Conservation (phyloP, 768 basidiomycete genomes). For the Mycena amicta region DNA sequence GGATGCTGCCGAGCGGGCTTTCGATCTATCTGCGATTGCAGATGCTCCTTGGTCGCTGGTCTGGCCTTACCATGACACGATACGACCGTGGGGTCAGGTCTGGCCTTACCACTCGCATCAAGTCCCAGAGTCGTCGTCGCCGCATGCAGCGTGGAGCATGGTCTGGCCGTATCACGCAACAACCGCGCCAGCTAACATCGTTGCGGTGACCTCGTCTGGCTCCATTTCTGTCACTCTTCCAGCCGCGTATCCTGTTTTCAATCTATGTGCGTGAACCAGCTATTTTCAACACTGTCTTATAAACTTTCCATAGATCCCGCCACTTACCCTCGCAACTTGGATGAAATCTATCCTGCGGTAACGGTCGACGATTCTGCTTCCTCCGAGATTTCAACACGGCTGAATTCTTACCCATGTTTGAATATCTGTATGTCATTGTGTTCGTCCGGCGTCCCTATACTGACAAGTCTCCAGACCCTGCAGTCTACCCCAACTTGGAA, state of each 20-base stretch:
- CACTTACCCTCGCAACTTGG: constrained; percentile 40
- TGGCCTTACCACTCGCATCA: constrained; percentile 33
- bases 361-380: not conserved
- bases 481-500: constrained; percentile 36
- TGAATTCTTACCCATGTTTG: constrained; percentile 23
- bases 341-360: constrained; percentile 35
- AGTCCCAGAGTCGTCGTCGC: not conserved
- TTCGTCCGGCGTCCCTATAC: not conserved
- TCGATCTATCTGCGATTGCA: constrained; percentile 27
- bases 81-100: constrained; percentile 31
- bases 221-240: constrained; percentile 6
- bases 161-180: constrained; percentile 2
- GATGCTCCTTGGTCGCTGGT: constrained; percentile 31
- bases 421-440: constrained; percentile 17
- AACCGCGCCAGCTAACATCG: constrained; percentile 16
- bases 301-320: constrained; percentile 33
- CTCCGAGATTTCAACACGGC: constrained; percentile 8
- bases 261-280: constrained; percentile 35
- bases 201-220: not conserved
- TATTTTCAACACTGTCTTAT: not conserved
- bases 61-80: constrained; percentile 32
- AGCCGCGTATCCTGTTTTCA: constrained; percentile 24
- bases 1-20: constrained; percentile 40
- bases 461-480: constrained; percentile 24
- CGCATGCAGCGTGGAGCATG: not conserved